These are phyloP conservation scores for Quercus lobata DNA, from an alignment of 331 rosid species.

Conservation along the genomic window DNA sequence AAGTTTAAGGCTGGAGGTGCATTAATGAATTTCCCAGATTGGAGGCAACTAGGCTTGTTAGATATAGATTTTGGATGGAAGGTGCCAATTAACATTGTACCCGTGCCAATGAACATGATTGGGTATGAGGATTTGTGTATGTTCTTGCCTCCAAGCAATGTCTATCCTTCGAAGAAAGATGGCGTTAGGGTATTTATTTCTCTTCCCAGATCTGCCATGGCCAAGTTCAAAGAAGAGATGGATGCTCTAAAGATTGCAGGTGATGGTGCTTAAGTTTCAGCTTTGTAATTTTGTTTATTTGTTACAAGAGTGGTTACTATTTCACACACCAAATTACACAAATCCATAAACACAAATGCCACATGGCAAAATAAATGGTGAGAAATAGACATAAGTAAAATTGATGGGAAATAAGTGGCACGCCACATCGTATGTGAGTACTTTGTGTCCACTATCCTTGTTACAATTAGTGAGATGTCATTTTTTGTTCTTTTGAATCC, in stretches of 20 bases:
- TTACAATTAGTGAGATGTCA: too few relatives aligned
- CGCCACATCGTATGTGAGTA: too few relatives aligned
- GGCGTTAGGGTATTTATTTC: conserved; percentile 39
- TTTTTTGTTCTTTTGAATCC: too few relatives aligned
- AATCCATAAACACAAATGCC: too few relatives aligned
- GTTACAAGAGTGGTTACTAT: too few relatives aligned
- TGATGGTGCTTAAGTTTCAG: not conserved
- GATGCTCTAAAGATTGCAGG: conserved; percentile 20
- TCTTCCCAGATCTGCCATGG: conserved; percentile 40
- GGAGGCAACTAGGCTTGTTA: conserved; percentile 44
- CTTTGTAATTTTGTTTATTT: too few relatives aligned
- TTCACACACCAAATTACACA: too few relatives aligned
- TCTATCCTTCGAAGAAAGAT: conserved; percentile 33
- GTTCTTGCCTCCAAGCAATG: conserved; percentile 11
- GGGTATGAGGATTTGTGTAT: conserved; percentile 14
- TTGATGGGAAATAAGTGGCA: too few relatives aligned
- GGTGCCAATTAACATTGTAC: conserved; percentile 30
- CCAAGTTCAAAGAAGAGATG: conserved; percentile 40
- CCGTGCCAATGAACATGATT: conserved; percentile 41
- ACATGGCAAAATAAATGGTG: too few relatives aligned
- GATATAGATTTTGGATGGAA: conserved; percentile 48
- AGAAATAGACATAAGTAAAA: too few relatives aligned
- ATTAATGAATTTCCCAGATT: conserved; percentile 35
- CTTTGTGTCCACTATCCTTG: too few relatives aligned
- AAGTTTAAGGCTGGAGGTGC: conserved; percentile 30